These are phyloP conservation scores for Hypoxylon sp. DNA, from an alignment of 2,329 filamentous ascomycete species.

Conservation along the genomic window DNA sequence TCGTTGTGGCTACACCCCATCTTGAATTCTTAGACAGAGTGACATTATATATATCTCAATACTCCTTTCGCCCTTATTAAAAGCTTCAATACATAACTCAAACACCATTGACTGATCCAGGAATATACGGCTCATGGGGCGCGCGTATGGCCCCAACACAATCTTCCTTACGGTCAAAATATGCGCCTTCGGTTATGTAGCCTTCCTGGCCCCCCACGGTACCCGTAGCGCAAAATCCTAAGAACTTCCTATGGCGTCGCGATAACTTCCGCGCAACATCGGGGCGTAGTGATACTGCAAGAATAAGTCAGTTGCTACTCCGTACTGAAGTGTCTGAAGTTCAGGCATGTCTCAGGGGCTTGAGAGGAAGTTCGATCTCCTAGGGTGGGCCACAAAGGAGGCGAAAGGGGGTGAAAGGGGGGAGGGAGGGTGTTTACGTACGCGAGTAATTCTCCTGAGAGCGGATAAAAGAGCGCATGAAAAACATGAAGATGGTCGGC, in stretches of 20 bases:
- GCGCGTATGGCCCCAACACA: conserved; percentile 28
- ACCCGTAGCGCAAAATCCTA: conserved; percentile 48
- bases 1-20: background rate
- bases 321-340: background rate
- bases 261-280: conserved; percentile 48
- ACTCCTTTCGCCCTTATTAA: background rate
- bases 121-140: background rate
- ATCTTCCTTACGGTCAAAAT: conserved; percentile 40
- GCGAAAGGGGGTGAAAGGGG: background rate
- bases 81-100: background rate
- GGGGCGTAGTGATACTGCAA: conserved; percentile 48
- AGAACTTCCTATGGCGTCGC: conserved; percentile 40
- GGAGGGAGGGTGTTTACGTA: background rate
- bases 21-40: background rate
- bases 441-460: conserved; percentile 52
- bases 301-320: background rate
- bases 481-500: conserved; percentile 52
- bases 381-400: too few relatives aligned
- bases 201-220: conserved; percentile 48
- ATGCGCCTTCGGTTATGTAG: conserved; percentile 45
- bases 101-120: background rate
- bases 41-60: background rate
- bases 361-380: background rate
- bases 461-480: conserved; percentile 53
- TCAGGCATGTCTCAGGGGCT: background rate